A percentile compares a stretch with the other conserved stretches of the same genome.
Conservation (phyloP, 129 eudicot species). For the Mikania micrantha region DNA sequence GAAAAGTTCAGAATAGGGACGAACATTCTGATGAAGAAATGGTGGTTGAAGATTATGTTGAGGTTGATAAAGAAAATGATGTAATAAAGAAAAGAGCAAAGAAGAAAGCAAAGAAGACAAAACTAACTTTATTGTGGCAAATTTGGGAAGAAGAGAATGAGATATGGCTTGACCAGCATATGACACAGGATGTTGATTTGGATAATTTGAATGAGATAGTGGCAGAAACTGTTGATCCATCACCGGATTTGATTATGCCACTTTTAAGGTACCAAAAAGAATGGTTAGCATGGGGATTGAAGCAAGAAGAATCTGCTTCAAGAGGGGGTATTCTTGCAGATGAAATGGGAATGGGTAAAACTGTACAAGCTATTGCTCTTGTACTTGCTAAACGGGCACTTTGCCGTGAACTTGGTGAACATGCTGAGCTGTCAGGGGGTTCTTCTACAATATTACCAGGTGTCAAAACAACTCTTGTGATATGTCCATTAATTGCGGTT, state of each 20-base stretch:
- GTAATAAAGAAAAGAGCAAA: conserved; percentile 8
- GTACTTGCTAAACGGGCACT: conserved; percentile 80
- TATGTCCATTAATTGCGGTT: conserved; percentile 78
- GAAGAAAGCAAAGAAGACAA: conserved; percentile 28
- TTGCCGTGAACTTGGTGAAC: conserved; percentile 30
- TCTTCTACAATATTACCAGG: conserved; percentile 39
- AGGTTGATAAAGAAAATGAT: background rate
- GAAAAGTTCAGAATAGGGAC: background rate
- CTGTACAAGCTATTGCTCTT: conserved; percentile 91
- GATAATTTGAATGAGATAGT: conserved; percentile 44
- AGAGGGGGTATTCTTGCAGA: conserved; percentile 95
- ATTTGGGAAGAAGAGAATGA: conserved; percentile 68
- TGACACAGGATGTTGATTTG: conserved; percentile 34
- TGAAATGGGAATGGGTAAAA: conserved; percentile 98
- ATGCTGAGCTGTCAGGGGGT: conserved; percentile 18
- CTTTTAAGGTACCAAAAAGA: conserved; percentile 91
- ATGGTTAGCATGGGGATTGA: conserved; percentile 93
- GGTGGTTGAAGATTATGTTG: conserved; percentile 7
- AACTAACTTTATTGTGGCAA: conserved; percentile 63
- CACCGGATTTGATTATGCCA: conserved; percentile 59
- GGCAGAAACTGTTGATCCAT: conserved; percentile 58
- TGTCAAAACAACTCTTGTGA: conserved; percentile 77
- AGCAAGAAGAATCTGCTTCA: conserved; percentile 74
- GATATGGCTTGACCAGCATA: conserved; percentile 59
- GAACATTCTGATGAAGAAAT: conserved; percentile 1